Evolutionary conservation across 2,329 filamentous ascomycete species (phyloP).

Genomic region (Phyllosticta capitalensis): DNA sequence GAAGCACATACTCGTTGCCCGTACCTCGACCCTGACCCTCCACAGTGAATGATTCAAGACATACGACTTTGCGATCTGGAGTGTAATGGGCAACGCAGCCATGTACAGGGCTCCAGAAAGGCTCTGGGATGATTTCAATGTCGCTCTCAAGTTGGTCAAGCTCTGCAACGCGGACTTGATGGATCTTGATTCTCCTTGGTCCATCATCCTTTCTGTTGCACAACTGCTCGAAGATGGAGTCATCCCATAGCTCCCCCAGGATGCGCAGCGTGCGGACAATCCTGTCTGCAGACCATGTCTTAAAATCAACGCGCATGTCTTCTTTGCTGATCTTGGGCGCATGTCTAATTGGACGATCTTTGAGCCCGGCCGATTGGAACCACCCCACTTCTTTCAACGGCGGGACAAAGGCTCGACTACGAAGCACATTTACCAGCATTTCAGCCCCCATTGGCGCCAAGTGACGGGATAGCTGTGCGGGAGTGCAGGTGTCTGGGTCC

Average conservation of each 20-base stretch:
- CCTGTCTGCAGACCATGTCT: conserved; percentile 39
- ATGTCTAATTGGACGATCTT: conserved; percentile 28
- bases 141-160: not conserved
- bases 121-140: not conserved
- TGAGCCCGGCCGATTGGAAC: conserved; percentile 14
- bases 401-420: conserved; percentile 53
- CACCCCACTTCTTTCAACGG: conserved; percentile 39
- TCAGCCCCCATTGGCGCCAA: conserved; percentile 57
- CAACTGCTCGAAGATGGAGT: conserved; percentile 11
- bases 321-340: conserved; percentile 65
- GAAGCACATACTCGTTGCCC: not conserved
- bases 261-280: conserved; percentile 50
- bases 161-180: not conserved
- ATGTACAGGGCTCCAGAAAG: not conserved
- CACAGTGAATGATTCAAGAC: conserved; percentile 4
- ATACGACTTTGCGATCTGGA: conserved; percentile 2
- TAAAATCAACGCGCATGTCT: conserved; percentile 56
- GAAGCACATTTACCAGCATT: conserved; percentile 60
- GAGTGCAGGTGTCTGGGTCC: conserved; percentile 38
- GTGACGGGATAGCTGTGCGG: conserved; percentile 41
- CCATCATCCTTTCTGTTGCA: not conserved
- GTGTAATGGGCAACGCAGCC: not conserved
- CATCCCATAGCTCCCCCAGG: conserved; percentile 57
- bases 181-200: not conserved
- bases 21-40: conserved; percentile 1